Conservation (phyloP, 345 rosid genomes). For the Bruguiera sexangula region DNA sequence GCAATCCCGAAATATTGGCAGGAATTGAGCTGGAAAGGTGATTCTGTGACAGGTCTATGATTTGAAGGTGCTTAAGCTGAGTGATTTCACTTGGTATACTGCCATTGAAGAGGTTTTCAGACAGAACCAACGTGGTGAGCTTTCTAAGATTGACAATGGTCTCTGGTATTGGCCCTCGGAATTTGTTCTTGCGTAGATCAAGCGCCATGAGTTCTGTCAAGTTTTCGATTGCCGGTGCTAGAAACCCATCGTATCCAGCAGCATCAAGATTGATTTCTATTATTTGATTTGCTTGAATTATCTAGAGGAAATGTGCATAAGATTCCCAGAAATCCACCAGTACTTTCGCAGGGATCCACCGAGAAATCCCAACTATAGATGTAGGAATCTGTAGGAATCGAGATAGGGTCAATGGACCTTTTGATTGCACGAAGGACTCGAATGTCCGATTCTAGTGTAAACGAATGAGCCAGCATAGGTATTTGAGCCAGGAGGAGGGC, state of each 20-base stretch:
- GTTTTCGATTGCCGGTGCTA: conserved; percentile 40
- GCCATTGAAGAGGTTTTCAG: conserved; percentile 50
- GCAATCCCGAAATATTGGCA: conserved; percentile 30
- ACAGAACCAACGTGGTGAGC: conserved; percentile 35
- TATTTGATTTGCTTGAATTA: conserved; percentile 38
- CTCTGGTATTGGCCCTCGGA: conserved; percentile 56
- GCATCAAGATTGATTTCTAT: conserved; percentile 47
- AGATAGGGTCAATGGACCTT: conserved; percentile 43
- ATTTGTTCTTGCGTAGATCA: conserved; percentile 39
- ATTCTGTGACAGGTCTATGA: conserved; percentile 48
- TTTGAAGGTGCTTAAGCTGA: conserved; percentile 31
- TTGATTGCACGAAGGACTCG: conserved; percentile 39
- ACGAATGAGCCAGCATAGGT: conserved; percentile 10
- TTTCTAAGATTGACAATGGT: conserved; percentile 38
- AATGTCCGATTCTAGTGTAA: conserved; percentile 30
- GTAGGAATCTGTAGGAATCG: conserved; percentile 55
- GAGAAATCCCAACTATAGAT: conserved; percentile 52
- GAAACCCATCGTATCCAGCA: conserved; percentile 53
- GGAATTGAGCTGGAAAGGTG: conserved; percentile 42
- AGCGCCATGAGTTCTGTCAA: conserved; percentile 49
- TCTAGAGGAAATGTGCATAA: conserved; percentile 43
- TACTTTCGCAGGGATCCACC: conserved; percentile 46
- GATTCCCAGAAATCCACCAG: conserved; percentile 44
- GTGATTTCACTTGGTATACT: conserved; percentile 32
- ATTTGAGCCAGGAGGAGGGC: neutral